These are phyloP conservation scores for Begonia peltatifolia DNA, from an alignment of 306 rosid genomes.

Conservation along the genomic window DNA sequence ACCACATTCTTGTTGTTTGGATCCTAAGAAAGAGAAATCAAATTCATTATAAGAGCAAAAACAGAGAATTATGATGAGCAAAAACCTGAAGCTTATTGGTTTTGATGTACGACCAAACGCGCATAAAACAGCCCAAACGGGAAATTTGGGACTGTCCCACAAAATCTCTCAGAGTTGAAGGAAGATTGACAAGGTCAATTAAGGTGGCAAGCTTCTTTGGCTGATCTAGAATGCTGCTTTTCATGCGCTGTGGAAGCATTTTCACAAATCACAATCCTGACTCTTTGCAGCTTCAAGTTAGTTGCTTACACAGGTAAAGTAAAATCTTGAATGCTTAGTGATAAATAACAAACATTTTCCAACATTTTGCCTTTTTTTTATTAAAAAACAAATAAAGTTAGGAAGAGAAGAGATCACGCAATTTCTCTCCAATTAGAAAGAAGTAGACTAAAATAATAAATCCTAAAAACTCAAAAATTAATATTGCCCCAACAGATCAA, in stretches of 20 bases:
- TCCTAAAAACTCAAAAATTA: too few species aligned
- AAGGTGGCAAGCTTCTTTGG: conserved; percentile 84
- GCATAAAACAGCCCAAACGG: conserved; percentile 56
- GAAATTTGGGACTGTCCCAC: conserved; percentile 84
- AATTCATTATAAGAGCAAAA: conserved; percentile 9
- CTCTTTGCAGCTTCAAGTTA: background rate
- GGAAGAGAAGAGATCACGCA: too few species aligned
- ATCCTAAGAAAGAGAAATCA: conserved; percentile 36
- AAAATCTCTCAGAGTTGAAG: conserved; percentile 58
- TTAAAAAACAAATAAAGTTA: too few species aligned
- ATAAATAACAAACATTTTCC: too few species aligned
- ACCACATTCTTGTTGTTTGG: conserved; percentile 74
- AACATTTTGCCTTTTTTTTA: too few species aligned
- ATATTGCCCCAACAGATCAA: too few species aligned
- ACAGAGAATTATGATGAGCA: background rate
- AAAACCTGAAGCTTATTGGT: conserved; percentile 75
- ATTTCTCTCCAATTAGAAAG: too few species aligned
- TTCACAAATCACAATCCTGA: background rate
- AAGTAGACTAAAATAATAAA: too few species aligned
- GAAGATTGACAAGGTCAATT: conserved; percentile 84
- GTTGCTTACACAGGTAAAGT: too few species aligned
- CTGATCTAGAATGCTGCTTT: conserved; percentile 48
- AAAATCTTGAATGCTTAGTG: too few species aligned
- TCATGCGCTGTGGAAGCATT: conserved; percentile 56
- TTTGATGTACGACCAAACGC: conserved; percentile 85